These are phyloP conservation scores for Aspergillaceae sp. DNA, from an alignment of 2,329 filamentous ascomycete species.

Conservation along the genomic window DNA sequence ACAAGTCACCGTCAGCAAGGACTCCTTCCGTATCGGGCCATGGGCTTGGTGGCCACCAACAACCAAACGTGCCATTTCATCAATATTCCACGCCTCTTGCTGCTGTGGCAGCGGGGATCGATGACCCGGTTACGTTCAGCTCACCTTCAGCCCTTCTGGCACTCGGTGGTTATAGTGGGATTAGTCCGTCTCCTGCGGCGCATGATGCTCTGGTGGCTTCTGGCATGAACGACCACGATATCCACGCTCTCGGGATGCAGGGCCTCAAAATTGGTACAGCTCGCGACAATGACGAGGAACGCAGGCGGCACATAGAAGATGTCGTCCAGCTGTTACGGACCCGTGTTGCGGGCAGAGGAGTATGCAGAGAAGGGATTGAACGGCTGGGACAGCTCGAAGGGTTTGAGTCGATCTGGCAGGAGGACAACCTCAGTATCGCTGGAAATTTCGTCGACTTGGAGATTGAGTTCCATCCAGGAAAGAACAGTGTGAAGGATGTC, in stretches of 20 bases:
- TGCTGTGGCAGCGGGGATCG: conserved; percentile 26
- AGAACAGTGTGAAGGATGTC: conserved; percentile 36
- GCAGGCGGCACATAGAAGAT: conserved; percentile 32
- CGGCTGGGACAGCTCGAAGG: conserved; percentile 35
- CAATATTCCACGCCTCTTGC: conserved; percentile 38
- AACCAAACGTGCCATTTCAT: conserved; percentile 18
- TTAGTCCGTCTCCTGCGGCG: conserved; percentile 32
- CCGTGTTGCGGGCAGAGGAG: conserved; percentile 34
- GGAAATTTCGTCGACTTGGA: conserved; percentile 41
- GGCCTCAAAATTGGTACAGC: conserved; percentile 27
- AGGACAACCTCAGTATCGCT: conserved; percentile 38
- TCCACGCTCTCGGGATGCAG: conserved; percentile 32
- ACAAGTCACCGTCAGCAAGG: conserved; percentile 39
- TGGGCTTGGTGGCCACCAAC: conserved; percentile 23
- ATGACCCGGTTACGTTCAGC: conserved; percentile 37
- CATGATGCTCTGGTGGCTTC: conserved; percentile 28
- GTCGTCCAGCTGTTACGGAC: conserved; percentile 33
- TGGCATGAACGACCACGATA: conserved; percentile 31
- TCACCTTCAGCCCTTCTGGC: conserved; percentile 39
- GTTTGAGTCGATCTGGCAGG: conserved; percentile 41
- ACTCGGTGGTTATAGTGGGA: conserved; percentile 34
- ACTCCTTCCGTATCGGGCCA: conserved; percentile 35
- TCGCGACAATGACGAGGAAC: conserved; percentile 36
- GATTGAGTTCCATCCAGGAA: conserved; percentile 34
- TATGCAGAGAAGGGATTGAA: conserved; percentile 37